Evolutionary conservation across 306 rosid genomes (phyloP), one percentile per base, ranked within the genome.

Genomic region (Arachis hypogaea): DNA sequence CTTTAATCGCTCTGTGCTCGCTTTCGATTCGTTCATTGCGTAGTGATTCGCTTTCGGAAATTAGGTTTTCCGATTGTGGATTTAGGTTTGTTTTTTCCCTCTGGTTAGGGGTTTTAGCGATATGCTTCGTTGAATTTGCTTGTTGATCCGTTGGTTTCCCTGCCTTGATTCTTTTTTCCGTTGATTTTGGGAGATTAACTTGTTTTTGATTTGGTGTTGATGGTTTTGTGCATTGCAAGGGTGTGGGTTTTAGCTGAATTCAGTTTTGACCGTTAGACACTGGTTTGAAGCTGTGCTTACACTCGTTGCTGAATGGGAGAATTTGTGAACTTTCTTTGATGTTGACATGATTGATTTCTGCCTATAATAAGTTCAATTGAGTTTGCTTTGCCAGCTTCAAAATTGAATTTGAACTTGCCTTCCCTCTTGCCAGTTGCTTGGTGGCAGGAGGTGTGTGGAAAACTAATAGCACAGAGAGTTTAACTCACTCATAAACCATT

Each of bases 141-240:
- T 60, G 73, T 85, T 86, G 97, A 92, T 95, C 96, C 88, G 80
- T 77, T 71, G 79, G 69, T 77, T 78, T 66, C 71, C 28, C 43
- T 56, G 47, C 38, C 64, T 80, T 40, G 71, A 78, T 82, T 84
- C 81, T 71, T 59, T 77, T 11, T 66, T 22, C 54, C 80, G 38
- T 78, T 74, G 66, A 54, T 66, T 77, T 85, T 66, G 18, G 76
- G 71, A 66, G 57, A 72, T 77, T 70, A 68, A 50, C 59, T 73
- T 68, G 63, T 61, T 66, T 63, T 66, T 66, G 80, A 77, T 78
- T 62, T 52, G 54, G 22, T 55, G 66, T 71, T 71, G 66, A 71
- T 63, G 70, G 67, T 71, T 77, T 80, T 79, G 71, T 66, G 78
- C 69, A 63, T 64, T 78, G 72, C 77, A 16, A 29, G 75, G 58